phyloP scores from a whole-genome alignment of 139 green algal species.

The Edaphochlamys debaryana region DNA sequence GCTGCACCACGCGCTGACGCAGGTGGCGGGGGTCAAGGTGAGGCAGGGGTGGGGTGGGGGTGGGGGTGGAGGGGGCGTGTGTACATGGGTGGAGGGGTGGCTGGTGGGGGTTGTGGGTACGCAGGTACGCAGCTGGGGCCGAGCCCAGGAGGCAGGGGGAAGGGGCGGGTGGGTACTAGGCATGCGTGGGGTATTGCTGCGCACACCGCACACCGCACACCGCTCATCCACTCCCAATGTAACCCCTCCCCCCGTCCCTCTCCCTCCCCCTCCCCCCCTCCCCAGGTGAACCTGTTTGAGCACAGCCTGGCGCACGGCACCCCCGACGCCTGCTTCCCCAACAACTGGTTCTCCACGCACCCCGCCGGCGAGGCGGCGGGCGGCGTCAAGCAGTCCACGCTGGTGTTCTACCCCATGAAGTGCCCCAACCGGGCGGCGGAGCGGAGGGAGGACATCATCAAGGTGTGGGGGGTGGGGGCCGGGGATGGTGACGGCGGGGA shows the following conservation, averaged over 20 bases:
- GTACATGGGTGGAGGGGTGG: background rate
- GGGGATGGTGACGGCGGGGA: no score
- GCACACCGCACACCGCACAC: no score
- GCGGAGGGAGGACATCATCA: constrained; percentile 81
- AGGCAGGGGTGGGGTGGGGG: background rate
- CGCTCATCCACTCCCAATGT: background rate
- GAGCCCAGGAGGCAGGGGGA: no score
- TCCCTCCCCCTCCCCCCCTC: no score
- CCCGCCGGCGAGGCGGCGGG: constrained; percentile 54
- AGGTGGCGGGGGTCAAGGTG: constrained; percentile 72
- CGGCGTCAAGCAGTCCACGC: constrained; percentile 63
- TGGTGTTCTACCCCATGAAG: constrained; percentile 96
- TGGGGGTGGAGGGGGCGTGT: background rate
- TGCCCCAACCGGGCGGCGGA: constrained; percentile 86
- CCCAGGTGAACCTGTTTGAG: constrained; percentile 72
- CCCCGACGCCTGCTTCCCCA: constrained; percentile 95
- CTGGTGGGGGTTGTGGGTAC: no score
- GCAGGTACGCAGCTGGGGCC: no score
- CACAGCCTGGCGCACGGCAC: constrained; percentile 86
- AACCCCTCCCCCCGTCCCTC: background rate
- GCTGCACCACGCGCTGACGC: constrained; percentile 82
- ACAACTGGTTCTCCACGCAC: constrained; percentile 93
- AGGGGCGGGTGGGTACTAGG: no score
- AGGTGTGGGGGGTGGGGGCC: constrained; percentile 4
- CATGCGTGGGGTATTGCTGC: no score